Evolutionary conservation across 1,139 yeast species (phyloP), one percentile per base, ranked within the genome.

Genomic region (Pichia sp.): DNA sequence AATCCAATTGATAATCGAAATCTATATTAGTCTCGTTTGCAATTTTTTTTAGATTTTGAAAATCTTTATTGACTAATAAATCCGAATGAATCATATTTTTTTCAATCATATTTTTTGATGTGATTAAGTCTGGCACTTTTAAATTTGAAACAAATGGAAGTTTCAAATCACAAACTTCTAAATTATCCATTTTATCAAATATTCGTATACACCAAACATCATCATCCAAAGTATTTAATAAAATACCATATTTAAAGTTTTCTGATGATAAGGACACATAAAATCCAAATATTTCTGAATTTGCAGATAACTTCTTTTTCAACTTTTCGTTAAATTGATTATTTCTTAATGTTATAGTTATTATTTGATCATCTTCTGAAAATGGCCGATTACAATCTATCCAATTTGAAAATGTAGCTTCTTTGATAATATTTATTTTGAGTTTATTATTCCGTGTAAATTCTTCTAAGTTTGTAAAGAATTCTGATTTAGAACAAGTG

Each of bases 51-150:
- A 46, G n/a, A 25, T 46, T 37, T 12, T 27, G 12, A 32, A 35
- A 43, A 25, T 38, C 16, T 26, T 43, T 35, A 10, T 33, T 27
- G 7, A 46, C 31, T 11, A 38, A 28, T 8, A 46, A 31, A 10
- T 35, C 12, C 16, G 16, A 16, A 16, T 16, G 16, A 16, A 16
- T 16, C 16, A 16, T 16, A 16, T 16, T 16, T 16, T 16, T 16
- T 16, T 16, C 16, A 16, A 16, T 16, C 16, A 16, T 16, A 16
- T 16, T 16, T 16, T 16, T 16, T 16, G 16, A 16, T 16, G 16
- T 16, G 16, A 16, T 16, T 16, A 16, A 16, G 16, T 16, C 16
- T 12, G 36, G 11, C 8, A 24, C 6, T 22, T 16, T 27, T 11
- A 37, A 27, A 31, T 12, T 7, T 8, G n/a, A 4, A 9, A 4